A percentile compares a stretch with the other conserved stretches of the same genome.
These are phyloP conservation scores for Theileria orientalis DNA, from an alignment of 169 alveolate species.

Conservation along the genomic window DNA sequence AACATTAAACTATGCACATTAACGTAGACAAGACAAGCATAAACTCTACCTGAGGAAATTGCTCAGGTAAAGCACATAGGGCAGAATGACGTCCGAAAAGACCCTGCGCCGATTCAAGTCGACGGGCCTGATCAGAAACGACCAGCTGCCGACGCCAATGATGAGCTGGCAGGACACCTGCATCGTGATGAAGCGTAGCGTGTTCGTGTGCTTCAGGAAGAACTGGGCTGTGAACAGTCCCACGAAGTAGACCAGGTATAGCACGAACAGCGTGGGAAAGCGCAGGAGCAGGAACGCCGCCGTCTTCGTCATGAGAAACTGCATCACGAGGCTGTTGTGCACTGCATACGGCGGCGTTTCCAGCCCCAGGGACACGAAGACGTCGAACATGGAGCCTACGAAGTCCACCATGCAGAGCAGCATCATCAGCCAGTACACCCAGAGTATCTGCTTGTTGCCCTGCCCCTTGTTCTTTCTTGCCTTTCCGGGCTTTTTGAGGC, in stretches of 20 bases:
- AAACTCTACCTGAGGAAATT: no score
- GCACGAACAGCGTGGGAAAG: slow-evolving; percentile 22
- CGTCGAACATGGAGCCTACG: background rate
- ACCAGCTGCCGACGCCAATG: slow-evolving; percentile 32
- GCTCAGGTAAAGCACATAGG: slow-evolving; percentile 46
- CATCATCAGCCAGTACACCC: slow-evolving; percentile 14
- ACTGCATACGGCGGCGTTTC: slow-evolving; percentile 36
- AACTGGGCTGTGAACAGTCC: background rate
- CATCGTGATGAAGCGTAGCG: slow-evolving; percentile 14
- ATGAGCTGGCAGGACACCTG: slow-evolving; percentile 43
- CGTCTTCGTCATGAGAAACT: slow-evolving; percentile 26
- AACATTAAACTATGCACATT: no score
- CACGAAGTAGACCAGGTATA: slow-evolving; percentile 13
- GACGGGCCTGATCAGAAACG: slow-evolving; percentile 41
- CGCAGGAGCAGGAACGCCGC: slow-evolving; percentile 23
- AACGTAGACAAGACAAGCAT: no score
- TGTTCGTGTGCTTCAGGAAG: background rate
- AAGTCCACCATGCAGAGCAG: slow-evolving; percentile 1
- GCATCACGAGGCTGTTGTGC: slow-evolving; percentile 31
- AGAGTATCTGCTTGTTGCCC: background rate
- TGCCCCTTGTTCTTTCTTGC: no score
- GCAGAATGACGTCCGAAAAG: slow-evolving; percentile 46
- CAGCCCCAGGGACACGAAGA: background rate
- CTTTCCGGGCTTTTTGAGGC: no score
- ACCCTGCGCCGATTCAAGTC: slow-evolving; percentile 50